These are phyloP conservation scores for Davidsoniella neocaledoniae DNA, from an alignment of 2,329 filamentous ascomycete genomes.

Conservation along the genomic window DNA sequence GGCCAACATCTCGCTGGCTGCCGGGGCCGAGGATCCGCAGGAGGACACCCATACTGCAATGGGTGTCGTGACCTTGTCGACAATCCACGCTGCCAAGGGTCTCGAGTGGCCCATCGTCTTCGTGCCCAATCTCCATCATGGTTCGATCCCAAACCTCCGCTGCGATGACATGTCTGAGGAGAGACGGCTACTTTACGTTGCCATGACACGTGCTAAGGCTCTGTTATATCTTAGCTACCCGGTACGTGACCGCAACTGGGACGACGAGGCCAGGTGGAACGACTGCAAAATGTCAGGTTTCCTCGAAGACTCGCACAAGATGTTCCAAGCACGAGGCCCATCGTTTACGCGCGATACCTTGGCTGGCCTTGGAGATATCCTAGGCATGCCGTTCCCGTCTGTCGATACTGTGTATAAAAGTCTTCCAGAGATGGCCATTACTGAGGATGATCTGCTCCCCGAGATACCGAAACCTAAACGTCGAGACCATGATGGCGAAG, in stretches of 20 bases:
- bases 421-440: constrained; percentile 35
- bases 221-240: constrained; percentile 77
- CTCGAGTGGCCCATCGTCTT: constrained; percentile 95
- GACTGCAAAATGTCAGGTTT: constrained; percentile 17
- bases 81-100: constrained; percentile 90
- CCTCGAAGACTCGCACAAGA: constrained; percentile 15
- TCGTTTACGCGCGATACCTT: constrained; percentile 47
- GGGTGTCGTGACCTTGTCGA: constrained; percentile 68
- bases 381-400: constrained; percentile 44
- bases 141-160: constrained; percentile 76
- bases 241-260: constrained; percentile 7
- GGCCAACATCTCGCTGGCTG: constrained; percentile 70
- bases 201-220: constrained; percentile 84
- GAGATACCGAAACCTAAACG: constrained; percentile 35
- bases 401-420: constrained; percentile 35
- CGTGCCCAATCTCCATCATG: constrained; percentile 75
- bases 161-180: constrained; percentile 81
- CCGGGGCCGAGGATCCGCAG: constrained; percentile 41
- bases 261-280: background rate
- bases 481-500: constrained; percentile 6
- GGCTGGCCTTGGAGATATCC: constrained; percentile 51
- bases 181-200: constrained; percentile 76
- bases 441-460: constrained; percentile 54
- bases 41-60: constrained; percentile 31
- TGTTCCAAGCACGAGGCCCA: constrained; percentile 47